These are phyloP conservation scores for Cytospora schulzeri DNA, from an alignment of 2,329 filamentous ascomycete species.

Conservation along the genomic window DNA sequence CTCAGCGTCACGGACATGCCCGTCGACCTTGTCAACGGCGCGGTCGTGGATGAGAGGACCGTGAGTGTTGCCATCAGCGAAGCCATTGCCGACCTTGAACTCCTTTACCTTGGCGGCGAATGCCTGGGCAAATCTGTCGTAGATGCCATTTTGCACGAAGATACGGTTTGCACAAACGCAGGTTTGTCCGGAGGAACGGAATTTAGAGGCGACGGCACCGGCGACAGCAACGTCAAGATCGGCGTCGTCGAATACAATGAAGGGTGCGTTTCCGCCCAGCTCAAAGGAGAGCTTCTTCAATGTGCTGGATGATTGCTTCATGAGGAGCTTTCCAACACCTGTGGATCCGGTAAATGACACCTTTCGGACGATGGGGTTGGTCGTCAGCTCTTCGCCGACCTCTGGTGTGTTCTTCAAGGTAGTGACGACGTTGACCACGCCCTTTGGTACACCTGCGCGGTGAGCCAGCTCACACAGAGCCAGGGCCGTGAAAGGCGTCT, in stretches of 20 bases:
- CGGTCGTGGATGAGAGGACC: constrained; percentile 84
- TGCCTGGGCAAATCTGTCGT: constrained; percentile 70
- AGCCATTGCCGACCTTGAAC: constrained; percentile 78
- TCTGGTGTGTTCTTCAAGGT: constrained; percentile 76
- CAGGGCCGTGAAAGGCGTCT: constrained; percentile 89
- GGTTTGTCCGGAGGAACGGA: constrained; percentile 92
- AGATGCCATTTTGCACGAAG: constrained; percentile 76
- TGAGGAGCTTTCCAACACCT: constrained; percentile 70
- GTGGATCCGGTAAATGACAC: constrained; percentile 91
- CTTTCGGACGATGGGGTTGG: constrained; percentile 77
- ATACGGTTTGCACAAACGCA: constrained; percentile 89
- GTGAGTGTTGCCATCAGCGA: constrained; percentile 70
- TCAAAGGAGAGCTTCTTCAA: constrained; percentile 82
- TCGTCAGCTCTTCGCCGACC: constrained; percentile 76
- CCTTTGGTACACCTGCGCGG: constrained; percentile 85
- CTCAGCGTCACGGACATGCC: constrained; percentile 78
- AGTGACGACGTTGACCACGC: constrained; percentile 89
- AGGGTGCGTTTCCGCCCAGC: constrained; percentile 87
- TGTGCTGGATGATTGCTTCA: constrained; percentile 84
- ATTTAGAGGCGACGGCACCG: constrained; percentile 85
- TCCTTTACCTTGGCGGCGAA: constrained; percentile 71
- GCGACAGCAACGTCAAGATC: constrained; percentile 83
- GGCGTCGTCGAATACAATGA: constrained; percentile 94
- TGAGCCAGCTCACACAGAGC: constrained; percentile 84
- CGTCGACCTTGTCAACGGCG: constrained; percentile 76